Evolutionary conservation across 352 stramenopile species (phyloP), one percentile per base, ranked within the genome.

Genomic region (Phytophthora cactorum): DNA sequence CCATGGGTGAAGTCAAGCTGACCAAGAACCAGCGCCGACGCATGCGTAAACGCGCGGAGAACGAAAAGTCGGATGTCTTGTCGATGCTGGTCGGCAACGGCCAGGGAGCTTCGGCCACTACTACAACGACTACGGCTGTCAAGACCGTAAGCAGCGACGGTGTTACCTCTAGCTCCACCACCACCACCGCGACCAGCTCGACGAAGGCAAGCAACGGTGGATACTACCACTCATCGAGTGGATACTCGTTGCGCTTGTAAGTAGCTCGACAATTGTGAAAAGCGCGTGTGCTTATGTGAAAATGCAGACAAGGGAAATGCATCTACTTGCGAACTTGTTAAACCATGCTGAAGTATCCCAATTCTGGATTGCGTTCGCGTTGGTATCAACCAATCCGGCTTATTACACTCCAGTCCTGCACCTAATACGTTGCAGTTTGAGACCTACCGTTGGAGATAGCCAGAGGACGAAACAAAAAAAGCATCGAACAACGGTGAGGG

Each of bases 21-120:
- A 89, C 76, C 45, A 94, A 94, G 76, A 94, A 92, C 69, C 82
- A 91, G 74, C 84, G 86, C 39, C 86, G 84, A 6, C 86, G 86
- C 15, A 78, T 91, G 78, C 84, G 86, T 60, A 91, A 92, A 64
- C 86, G 86, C 28, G 84, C 84, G 15, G 84, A 94, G 63, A 92
- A 91, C 29, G 83, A 94, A 60, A 79, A 90, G 52, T 77, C 71
- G 39, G 79, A 90, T 51, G 84, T 89, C 22, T 57, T 90, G 55
- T 86, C 78, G 9, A 87, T 89, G 81, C 63, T 90, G 43, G 70
- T 90, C 27, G 81, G 75, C 39, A 70, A 68, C 22, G 59, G 36
- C 28, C 39, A 56, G 15, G 29, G 45, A 29, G 22, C 49, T 50
- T 46, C 45, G 15, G 59, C 39, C 3, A 68, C 51, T 8, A 70